Conservation (phyloP, 805 yeast genomes). For the Wickerhamiella vanderwaltii region DNA sequence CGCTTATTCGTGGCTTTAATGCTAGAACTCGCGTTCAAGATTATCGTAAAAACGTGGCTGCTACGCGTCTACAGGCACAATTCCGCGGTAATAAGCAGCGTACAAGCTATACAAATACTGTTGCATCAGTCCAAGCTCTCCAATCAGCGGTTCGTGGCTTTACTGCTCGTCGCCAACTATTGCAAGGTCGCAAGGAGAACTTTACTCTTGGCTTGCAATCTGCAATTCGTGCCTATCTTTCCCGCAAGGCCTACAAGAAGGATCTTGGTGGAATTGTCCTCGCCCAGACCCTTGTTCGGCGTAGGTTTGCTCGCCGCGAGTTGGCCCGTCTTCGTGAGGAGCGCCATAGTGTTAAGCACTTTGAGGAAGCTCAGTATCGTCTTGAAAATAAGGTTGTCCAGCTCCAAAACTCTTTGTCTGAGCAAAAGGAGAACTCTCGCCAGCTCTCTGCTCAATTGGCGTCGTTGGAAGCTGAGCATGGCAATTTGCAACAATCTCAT, state of each 20-base stretch:
- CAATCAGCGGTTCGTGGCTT: conserved; percentile 47
- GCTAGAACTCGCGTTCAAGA: conserved; percentile 46
- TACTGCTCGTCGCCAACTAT: conserved; percentile 40
- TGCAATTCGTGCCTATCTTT: conserved; percentile 52
- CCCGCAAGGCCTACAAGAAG: conserved; percentile 40
- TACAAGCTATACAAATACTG: conserved; percentile 40
- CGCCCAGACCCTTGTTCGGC: conserved; percentile 68
- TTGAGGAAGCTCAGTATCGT: conserved; percentile 83
- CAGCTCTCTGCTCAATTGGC: conserved; percentile 22
- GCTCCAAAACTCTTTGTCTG: conserved; percentile 71
- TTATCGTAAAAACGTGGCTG: conserved; percentile 42
- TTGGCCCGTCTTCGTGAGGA: conserved; percentile 60
- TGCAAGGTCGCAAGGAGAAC: conserved; percentile 38
- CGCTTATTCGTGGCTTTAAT: conserved; percentile 49
- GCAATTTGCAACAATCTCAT: conserved; percentile 7
- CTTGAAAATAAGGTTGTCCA: conserved; percentile 97
- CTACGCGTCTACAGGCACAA: conserved; percentile 60
- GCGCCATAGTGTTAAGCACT: conserved; percentile 80
- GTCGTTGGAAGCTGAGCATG: conserved; percentile 11
- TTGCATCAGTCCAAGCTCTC: conserved; percentile 39
- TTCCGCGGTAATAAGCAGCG: conserved; percentile 33
- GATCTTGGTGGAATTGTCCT: conserved; percentile 46
- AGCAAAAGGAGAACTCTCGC: conserved; percentile 73
- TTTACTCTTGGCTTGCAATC: conserved; percentile 69
- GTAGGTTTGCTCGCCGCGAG: conserved; percentile 57